These are phyloP conservation scores for Geoglossum glabrum DNA, from an alignment of 495 filamentous ascomycete species.

Conservation along the genomic window DNA sequence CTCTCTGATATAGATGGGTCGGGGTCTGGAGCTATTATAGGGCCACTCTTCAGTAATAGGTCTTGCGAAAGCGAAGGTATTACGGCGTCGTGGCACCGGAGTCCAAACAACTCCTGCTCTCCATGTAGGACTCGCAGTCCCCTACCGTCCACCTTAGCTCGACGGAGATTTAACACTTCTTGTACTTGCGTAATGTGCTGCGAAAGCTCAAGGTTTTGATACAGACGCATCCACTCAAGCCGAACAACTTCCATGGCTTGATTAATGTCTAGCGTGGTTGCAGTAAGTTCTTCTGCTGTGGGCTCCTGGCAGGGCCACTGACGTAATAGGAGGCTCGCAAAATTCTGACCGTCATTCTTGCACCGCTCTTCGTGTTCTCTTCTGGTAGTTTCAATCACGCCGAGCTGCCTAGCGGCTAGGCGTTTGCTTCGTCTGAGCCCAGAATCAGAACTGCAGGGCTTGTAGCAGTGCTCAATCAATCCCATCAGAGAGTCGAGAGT, in stretches of 20 bases:
- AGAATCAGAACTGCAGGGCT: too few species aligned
- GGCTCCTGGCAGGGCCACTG: conserved; percentile 21
- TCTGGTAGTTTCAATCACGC: neutral
- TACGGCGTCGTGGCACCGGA: neutral
- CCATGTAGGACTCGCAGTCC: neutral
- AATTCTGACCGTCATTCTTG: neutral
- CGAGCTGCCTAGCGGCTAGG: neutral
- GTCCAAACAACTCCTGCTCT: neutral
- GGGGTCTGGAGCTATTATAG: neutral
- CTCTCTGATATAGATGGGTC: neutral
- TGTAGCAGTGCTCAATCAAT: conserved; percentile 6
- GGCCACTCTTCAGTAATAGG: too few species aligned
- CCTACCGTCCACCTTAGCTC: conserved; percentile 3
- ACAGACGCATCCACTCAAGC: conserved; percentile 29
- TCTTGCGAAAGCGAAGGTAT: conserved; percentile 7
- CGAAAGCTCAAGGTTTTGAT: conserved; percentile 24
- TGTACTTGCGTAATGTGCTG: conserved; percentile 24
- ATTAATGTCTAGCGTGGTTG: conserved; percentile 16
- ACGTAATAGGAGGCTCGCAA: neutral
- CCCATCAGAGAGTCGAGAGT: conserved; percentile 9
- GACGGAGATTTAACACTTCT: conserved; percentile 15
- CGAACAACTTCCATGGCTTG: conserved; percentile 20
- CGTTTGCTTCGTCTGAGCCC: neutral
- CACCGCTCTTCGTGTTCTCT: neutral
- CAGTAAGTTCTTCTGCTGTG: conserved; percentile 9